These are phyloP conservation scores for Fusarium sacchari DNA, from an alignment of 2,329 filamentous ascomycete genomes.

Conservation along the genomic window DNA sequence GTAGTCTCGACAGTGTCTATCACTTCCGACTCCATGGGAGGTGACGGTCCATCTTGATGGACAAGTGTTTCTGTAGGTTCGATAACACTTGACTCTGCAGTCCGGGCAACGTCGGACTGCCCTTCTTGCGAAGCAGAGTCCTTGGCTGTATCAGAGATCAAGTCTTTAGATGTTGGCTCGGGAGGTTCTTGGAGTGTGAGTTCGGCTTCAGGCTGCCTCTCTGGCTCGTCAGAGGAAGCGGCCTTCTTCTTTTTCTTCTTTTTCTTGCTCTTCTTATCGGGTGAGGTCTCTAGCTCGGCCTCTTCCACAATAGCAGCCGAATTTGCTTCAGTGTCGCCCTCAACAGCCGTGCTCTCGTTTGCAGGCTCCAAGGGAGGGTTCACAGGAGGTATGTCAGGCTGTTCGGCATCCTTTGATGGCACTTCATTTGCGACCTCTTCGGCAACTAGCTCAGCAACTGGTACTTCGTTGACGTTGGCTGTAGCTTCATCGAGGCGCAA, in stretches of 20 bases:
- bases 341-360: background rate
- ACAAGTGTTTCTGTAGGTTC: constrained; percentile 10
- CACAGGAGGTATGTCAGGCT: background rate
- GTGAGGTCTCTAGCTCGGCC: constrained; percentile 8
- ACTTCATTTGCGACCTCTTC: background rate
- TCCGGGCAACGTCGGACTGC: background rate
- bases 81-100: constrained; percentile 2
- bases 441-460: constrained; percentile 25
- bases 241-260: constrained; percentile 51
- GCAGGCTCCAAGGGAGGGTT: background rate
- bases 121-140: constrained; percentile 7
- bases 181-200: constrained; percentile 7
- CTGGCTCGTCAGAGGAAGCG: constrained; percentile 21
- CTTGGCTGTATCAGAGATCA: constrained; percentile 1
- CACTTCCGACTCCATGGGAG: constrained; percentile 27
- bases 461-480: background rate
- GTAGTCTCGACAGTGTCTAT: constrained; percentile 16
- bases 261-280: constrained; percentile 47
- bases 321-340: constrained; percentile 11
- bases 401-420: background rate
- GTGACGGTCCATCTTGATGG: constrained; percentile 12
- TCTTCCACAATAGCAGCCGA: background rate
- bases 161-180: constrained; percentile 1
- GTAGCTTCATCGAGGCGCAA: constrained; percentile 8
- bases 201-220: constrained; percentile 27